These are phyloP conservation scores for Kokia cookei DNA, from an alignment of 441 rosid species.

Conservation along the genomic window DNA sequence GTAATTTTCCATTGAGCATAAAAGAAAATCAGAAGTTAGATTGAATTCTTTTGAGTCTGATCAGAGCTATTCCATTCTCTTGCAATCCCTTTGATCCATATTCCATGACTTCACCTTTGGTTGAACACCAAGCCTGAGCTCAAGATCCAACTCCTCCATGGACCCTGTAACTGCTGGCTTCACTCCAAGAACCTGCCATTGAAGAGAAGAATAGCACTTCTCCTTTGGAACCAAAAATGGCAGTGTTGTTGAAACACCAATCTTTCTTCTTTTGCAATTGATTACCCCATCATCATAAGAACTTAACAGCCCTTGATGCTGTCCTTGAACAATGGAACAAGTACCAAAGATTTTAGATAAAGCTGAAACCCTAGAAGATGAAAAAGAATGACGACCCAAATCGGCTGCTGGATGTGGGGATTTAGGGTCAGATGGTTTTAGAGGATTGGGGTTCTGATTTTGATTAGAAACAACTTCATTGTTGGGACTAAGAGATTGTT, in stretches of 20 bases:
- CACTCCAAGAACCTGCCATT: constrained; percentile 26
- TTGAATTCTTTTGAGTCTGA: neutral
- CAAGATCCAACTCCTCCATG: constrained; percentile 80
- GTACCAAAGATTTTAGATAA: constrained; percentile 10
- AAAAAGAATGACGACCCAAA: constrained; percentile 14
- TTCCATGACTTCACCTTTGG: constrained; percentile 1
- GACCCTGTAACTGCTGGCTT: constrained; percentile 14
- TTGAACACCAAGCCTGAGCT: constrained; percentile 79
- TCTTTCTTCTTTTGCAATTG: constrained; percentile 24
- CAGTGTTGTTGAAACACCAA: constrained; percentile 13
- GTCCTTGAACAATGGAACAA: constrained; percentile 8
- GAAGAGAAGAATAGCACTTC: constrained; percentile 5
- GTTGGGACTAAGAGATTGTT: constrained; percentile 25
- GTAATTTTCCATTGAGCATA: neutral
- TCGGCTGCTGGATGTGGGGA: constrained; percentile 10
- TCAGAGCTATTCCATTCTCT: neutral
- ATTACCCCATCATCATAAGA: constrained; percentile 5
- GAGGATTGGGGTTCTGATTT: constrained; percentile 7
- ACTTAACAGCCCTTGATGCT: neutral
- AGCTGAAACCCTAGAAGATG: constrained; percentile 35
- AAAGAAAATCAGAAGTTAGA: neutral
- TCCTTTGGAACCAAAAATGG: constrained; percentile 19
- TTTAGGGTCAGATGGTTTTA: neutral
- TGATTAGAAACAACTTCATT: constrained; percentile 14
- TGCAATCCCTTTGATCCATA: neutral